Conservation (phyloP, 2,329 filamentous ascomycete genomes). For the Calonectria fujianensis region DNA sequence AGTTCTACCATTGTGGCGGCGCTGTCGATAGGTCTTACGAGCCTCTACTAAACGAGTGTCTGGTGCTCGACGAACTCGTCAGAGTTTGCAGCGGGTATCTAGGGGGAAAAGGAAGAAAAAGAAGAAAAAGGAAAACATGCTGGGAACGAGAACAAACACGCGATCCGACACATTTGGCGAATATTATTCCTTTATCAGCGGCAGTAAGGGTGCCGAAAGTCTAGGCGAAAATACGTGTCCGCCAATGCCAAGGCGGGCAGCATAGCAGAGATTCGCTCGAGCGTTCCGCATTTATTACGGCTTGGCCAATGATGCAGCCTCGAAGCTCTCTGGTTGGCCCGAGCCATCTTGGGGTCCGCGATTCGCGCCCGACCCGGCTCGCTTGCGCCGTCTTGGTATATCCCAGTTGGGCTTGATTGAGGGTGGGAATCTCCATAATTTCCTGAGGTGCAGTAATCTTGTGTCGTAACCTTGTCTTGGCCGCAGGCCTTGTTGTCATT, state of each 20-base stretch:
- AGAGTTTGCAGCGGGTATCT: background rate
- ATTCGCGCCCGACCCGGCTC: slow-evolving; percentile 7
- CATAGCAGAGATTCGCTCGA: slow-evolving; percentile 2
- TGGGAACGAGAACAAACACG: background rate
- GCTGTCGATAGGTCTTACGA: background rate
- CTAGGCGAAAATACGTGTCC: slow-evolving; percentile 22
- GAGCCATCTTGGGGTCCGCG: background rate
- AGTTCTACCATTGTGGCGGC: slow-evolving; percentile 1
- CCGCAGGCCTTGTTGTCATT: background rate
- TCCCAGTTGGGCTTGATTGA: background rate
- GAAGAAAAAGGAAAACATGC: background rate
- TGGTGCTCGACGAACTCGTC: background rate
- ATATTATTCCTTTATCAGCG: background rate
- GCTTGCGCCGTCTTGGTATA: slow-evolving; percentile 14
- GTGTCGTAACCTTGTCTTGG: background rate
- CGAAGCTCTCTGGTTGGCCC: background rate
- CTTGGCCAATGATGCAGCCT: slow-evolving; percentile 1
- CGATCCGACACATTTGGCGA: too few species aligned
- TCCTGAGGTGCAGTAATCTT: background rate
- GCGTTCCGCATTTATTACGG: slow-evolving; percentile 15
- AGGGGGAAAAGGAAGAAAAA: too few species aligned
- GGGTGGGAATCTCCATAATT: background rate
- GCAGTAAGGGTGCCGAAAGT: background rate
- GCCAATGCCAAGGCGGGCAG: background rate
- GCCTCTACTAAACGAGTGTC: background rate